Conservation (phyloP, 352 stramenopile species). For the Globisporangium iwayamae region DNA sequence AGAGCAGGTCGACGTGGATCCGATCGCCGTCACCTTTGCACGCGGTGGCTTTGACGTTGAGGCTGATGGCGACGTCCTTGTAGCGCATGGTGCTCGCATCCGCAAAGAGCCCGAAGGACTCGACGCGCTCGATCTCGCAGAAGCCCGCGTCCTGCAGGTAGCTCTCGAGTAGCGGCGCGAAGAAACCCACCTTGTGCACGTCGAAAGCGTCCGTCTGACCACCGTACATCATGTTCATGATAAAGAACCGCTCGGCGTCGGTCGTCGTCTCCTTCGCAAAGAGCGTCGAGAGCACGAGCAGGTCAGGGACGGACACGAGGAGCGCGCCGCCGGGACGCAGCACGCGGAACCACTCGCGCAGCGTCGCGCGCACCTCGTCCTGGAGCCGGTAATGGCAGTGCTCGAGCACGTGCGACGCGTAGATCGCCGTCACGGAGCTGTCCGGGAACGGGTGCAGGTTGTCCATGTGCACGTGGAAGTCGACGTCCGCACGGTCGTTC, state of each 20-base stretch:
- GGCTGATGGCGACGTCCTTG: constrained; percentile 46
- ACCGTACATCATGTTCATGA: constrained; percentile 79
- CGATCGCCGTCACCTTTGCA: constrained; percentile 20
- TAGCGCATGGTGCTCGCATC: constrained; percentile 48
- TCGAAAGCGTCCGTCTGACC: constrained; percentile 66
- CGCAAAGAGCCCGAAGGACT: constrained; percentile 49
- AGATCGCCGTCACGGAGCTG: constrained; percentile 54
- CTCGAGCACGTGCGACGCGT: constrained; percentile 76
- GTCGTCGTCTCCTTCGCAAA: constrained; percentile 55
- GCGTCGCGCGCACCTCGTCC: constrained; percentile 38
- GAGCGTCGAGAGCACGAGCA: constrained; percentile 51
- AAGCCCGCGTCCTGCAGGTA: constrained; percentile 52
- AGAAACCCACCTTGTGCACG: constrained; percentile 78
- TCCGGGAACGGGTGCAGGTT: constrained; percentile 67
- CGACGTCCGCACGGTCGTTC: constrained; percentile 38
- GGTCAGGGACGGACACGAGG: constrained; percentile 61
- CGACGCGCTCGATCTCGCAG: constrained; percentile 46
- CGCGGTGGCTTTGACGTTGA: constrained; percentile 51
- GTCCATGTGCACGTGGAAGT: constrained; percentile 64
- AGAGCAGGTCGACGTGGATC: constrained; percentile 3
- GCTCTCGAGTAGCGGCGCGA: constrained; percentile 39
- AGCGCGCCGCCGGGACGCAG: constrained; percentile 52
- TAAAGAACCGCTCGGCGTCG: constrained; percentile 44
- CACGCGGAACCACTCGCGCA: constrained; percentile 73
- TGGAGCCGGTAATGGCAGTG: constrained; percentile 62